Evolutionary conservation across 805 yeast species (phyloP), one percentile per base, ranked within the genome.

Genomic region (Hanseniaspora guilliermondii): DNA sequence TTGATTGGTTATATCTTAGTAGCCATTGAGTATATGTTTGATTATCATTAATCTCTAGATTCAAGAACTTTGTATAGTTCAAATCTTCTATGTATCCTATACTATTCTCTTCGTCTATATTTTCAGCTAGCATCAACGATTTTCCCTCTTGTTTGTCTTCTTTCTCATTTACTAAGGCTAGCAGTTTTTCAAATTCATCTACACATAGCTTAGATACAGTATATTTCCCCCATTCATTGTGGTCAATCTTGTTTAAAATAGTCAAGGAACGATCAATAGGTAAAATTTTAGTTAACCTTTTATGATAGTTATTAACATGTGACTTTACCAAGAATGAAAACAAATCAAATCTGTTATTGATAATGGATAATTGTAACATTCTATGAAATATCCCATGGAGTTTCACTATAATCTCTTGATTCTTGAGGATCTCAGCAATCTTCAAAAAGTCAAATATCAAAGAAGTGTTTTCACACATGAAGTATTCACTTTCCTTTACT

Each of bases 181-280:
- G 6, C 35, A 42, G 12, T 22, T 25, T 42, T 22, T 50, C 48
- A 50, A 50, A 50, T 25, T 50, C 54, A 4, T 42, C 21, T 24
- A 50, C 42, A 27, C 47, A 50, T 7, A 24, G 25, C 16, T 33
- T 33, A 2, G 48, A 9, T 1, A 50, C 11, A 4, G 30, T 33
- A 14, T 50, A 50, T 22, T 50, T 50, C 1, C 54, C 54, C 54
- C 54, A 50, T 2, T 22, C 32, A 12, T 50, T 50, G 6, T 50
- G 41, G 9, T 50, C 48, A 2, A 50, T 12, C 27, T 42, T 35
- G 22, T 50, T 38, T 6, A 50, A 14, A 16, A 25, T 5, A 11
- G 54, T 41, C 25, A 50, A 14, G 6, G 54, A 50, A 12, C 54
- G 25, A 22, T 38, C 32, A 17, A 35, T 21, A 8, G 37, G 27